Conservation (phyloP, 306 rosid genomes). For the Cercis canadensis region DNA sequence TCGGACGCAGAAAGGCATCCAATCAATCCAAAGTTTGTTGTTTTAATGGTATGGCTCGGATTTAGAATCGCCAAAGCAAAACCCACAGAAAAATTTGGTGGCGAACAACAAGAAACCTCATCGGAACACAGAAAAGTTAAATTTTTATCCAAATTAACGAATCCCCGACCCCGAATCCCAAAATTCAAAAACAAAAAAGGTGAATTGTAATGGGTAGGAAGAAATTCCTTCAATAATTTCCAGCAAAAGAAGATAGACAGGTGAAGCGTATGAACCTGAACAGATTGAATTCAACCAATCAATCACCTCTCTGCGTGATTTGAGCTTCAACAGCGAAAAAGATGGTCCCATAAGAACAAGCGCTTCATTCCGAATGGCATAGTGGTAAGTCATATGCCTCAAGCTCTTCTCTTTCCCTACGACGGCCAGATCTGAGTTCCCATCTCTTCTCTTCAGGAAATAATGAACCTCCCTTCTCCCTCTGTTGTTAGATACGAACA, state of each 20-base stretch:
- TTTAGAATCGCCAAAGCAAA: background rate
- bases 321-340: constrained; percentile 56
- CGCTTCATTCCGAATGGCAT: constrained; percentile 41
- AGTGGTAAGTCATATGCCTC: constrained; percentile 74
- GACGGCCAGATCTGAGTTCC: constrained; percentile 78
- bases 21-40: background rate
- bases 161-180: background rate
- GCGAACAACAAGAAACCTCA: background rate
- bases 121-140: background rate
- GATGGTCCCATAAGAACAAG: constrained; percentile 30
- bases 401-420: constrained; percentile 78
- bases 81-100: background rate
- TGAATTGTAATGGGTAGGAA: no score
- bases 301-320: constrained; percentile 74
- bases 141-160: background rate
- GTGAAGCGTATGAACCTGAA: constrained; percentile 52
- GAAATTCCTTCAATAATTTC: background rate
- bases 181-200: background rate
- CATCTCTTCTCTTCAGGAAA: constrained; percentile 57
- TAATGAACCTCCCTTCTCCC: constrained; percentile 83
- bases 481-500: constrained; percentile 52
- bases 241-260: no score
- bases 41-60: background rate
- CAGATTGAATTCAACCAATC: constrained; percentile 76
- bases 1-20: background rate